Percentiles rank a stretch among this genome's conserved stretches.
phyloP scores from a whole-genome alignment of 2,329 filamentous ascomycete genomes.

The Cercospora sesami region DNA sequence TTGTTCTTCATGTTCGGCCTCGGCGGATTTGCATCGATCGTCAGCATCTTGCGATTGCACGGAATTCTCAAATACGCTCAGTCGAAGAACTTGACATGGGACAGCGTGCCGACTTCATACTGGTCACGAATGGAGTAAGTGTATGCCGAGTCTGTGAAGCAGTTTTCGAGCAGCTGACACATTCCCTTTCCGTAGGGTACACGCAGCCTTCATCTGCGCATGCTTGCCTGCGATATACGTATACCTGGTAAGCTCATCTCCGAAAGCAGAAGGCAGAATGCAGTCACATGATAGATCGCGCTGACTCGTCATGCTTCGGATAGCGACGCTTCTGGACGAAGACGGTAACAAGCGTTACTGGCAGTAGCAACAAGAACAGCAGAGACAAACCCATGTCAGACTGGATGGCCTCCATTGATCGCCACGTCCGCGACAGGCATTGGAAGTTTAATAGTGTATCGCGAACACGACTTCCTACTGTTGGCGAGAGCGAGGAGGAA shows the following conservation, averaged over 20 bases:
- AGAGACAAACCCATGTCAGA: constrained; percentile 4
- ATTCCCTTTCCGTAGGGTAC: neutral
- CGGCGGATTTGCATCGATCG: constrained; percentile 20
- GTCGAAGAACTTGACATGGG: constrained; percentile 12
- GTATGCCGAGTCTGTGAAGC: neutral
- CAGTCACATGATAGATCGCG: neutral
- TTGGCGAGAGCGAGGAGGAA: constrained; percentile 1
- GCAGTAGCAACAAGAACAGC: neutral
- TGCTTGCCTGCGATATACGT: constrained; percentile 7
- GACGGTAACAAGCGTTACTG: neutral
- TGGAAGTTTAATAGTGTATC: constrained; percentile 6
- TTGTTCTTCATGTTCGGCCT: constrained; percentile 22
- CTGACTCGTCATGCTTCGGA: neutral
- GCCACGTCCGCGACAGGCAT: neutral
- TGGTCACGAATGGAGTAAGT: constrained; percentile 11
- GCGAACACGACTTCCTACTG: neutral
- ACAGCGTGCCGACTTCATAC: constrained; percentile 5
- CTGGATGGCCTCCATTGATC: constrained; percentile 11
- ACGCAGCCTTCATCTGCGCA: constrained; percentile 7
- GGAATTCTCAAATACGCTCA: constrained; percentile 16
- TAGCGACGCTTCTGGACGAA: constrained; percentile 2
- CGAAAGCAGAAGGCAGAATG: neutral
- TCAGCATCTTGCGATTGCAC: constrained; percentile 22
- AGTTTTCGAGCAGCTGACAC: neutral
- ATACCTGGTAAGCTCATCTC: constrained; percentile 1